Evolutionary conservation across 352 stramenopile species (phyloP), one percentile per base, ranked within the genome.

Genomic region (Saprolegnia parasitica): DNA sequence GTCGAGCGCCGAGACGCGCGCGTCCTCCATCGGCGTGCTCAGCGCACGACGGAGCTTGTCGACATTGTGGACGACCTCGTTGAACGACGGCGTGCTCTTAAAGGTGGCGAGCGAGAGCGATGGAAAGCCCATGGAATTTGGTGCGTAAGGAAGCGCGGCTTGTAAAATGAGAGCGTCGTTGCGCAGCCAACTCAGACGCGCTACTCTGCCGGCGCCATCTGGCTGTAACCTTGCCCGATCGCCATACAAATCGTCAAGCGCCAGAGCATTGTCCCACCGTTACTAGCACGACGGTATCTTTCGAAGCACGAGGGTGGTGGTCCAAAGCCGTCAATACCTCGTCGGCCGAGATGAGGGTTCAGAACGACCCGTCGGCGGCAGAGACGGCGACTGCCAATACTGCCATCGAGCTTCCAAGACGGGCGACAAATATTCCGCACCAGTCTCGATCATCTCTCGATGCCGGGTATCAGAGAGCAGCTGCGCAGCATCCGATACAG

Each of bases 41-140:
- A 70, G 21, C 10, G 42, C 42, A 10, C 63, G 63, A 46, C 63
- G 63, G 21, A 70, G n/a, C 20, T 40, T 52, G 29, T 61, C 15
- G 40, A 67, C 58, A n/a, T 56, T 56, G 50, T 16, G 45, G 20
- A 70, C 63, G 21, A 70, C 50, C 29, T 70, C 63, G 32, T 50
- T 52, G 40, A 52, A 49, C 21, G 23, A 26, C 11, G 23, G 32
- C 23, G 37, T 63, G 49, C 18, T 10, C 37, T 32, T 49, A 13
- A 39, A 39, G 21, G 3, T 54, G 10, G 63, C 46, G 37, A 52
- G 37, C 45, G 47, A 26, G 16, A 58, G 35, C 16, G 50, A 70
- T n/a, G 62, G 39, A 15, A 70, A 40, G 32, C 46, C 46, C 63
- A 70, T 62, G 11, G 47, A 55, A 23, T 6, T 35, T 35, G 29